Percentiles rank a stretch among this genome's conserved stretches.
These are phyloP conservation scores for Somion occarium DNA, from an alignment of 1,284 basidiomycete genomes.

Conservation along the genomic window DNA sequence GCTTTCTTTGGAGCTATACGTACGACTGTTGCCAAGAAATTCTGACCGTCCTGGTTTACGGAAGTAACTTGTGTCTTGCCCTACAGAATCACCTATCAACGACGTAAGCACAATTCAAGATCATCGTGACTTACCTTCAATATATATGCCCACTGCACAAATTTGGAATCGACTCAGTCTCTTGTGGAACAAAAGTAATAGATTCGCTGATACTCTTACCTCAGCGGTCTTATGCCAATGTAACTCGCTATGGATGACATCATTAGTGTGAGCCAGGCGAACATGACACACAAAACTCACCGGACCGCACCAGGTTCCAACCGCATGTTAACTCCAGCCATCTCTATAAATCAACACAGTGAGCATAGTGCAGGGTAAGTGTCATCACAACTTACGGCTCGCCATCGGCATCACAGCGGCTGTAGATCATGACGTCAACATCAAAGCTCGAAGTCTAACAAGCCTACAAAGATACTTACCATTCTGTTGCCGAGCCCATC, in stretches of 20 bases:
- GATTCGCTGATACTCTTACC: conserved; percentile 28
- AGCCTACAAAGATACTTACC: too few relatives aligned
- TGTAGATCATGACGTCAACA: too few relatives aligned
- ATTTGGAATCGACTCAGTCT: conserved; percentile 9
- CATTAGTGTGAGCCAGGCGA: not conserved
- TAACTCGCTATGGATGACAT: conserved; percentile 46
- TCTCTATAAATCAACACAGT: conserved; percentile 28
- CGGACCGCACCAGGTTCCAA: conserved; percentile 59
- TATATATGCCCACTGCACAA: conserved; percentile 57
- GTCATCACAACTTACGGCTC: conserved; percentile 33
- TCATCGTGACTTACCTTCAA: conserved; percentile 37
- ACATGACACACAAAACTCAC: conserved; percentile 28
- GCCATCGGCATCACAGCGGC: conserved; percentile 59
- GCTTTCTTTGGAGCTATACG: conserved; percentile 4
- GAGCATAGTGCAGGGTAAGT: not conserved
- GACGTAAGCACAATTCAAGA: not conserved
- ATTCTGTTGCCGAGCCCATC: conserved; percentile 70
- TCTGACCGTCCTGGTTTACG: conserved; percentile 56
- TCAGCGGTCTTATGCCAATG: conserved; percentile 72
- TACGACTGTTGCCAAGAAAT: conserved; percentile 51
- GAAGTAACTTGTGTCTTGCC: conserved; percentile 60
- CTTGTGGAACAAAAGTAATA: not conserved
- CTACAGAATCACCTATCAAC: conserved; percentile 26
- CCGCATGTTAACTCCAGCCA: conserved; percentile 70
- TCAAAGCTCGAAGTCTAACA: too few relatives aligned